Evolutionary conservation across 1,284 basidiomycete species (phyloP).

Genomic region (Porodaedalea pini): DNA sequence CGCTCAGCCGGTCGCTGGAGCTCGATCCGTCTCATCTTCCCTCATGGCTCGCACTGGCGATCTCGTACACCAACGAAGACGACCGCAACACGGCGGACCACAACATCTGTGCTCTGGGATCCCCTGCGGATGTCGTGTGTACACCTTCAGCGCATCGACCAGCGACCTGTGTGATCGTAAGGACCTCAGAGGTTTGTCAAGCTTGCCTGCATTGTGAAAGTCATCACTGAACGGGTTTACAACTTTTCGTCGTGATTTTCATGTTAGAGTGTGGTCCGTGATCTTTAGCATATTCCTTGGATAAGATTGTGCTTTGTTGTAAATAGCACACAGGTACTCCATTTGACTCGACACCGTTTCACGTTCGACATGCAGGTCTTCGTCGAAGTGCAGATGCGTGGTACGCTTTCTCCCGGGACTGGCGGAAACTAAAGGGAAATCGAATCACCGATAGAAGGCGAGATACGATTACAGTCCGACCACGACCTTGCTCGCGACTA

Average conservation of each 20-base stretch:
- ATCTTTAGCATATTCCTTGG: too few species aligned
- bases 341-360: conserved; percentile 39
- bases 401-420: conserved; percentile 35
- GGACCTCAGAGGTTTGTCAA: conserved; percentile 64
- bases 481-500: conserved; percentile 34
- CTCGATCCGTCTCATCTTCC: conserved; percentile 76
- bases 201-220: too few species aligned
- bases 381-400: conserved; percentile 32
- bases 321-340: conserved; percentile 37
- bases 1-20: conserved; percentile 77
- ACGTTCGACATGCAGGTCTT: conserved; percentile 40
- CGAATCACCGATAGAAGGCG: conserved; percentile 34
- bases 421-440: conserved; percentile 36
- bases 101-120: conserved; percentile 78
- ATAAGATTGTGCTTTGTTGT: too few species aligned
- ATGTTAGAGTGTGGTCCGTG: conserved; percentile 15
- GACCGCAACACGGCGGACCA: conserved; percentile 70
- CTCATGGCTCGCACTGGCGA: conserved; percentile 88
- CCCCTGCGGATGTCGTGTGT: conserved; percentile 77
- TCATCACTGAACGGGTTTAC: too few species aligned
- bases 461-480: conserved; percentile 42
- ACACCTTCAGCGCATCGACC: conserved; percentile 69
- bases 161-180: conserved; percentile 62
- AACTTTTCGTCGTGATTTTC: conserved; percentile 18
- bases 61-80: conserved; percentile 92